Evolutionary conservation across 2,329 filamentous ascomycete species (phyloP).

Genomic region (Scytalidium lignicola): DNA sequence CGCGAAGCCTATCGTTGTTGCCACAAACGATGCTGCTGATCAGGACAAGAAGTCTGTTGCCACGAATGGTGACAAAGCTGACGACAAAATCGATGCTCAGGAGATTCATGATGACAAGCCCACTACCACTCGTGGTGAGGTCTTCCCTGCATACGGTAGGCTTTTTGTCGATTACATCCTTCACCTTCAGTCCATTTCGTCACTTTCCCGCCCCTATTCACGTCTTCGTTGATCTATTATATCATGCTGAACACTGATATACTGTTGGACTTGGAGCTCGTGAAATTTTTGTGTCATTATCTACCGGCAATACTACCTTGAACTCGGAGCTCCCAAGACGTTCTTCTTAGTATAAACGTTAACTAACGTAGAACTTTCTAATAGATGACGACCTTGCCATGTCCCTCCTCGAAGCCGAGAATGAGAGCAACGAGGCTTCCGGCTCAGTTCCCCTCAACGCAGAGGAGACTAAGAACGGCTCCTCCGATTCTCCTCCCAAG

Average conservation of each 20-base stretch:
- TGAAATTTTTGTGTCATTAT: too few relatives aligned
- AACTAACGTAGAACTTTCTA: not conserved
- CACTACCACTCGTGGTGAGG: not conserved
- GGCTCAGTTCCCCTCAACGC: slow-evolving; percentile 60
- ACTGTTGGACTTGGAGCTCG: too few relatives aligned
- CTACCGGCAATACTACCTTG: too few relatives aligned
- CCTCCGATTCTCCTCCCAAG: too few relatives aligned
- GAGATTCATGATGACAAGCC: not conserved
- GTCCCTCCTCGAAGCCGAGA: slow-evolving; percentile 51
- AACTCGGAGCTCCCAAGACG: not conserved
- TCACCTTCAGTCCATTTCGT: too few relatives aligned
- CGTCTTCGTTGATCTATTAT: too few relatives aligned
- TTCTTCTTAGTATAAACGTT: not conserved
- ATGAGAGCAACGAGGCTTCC: slow-evolving; percentile 70
- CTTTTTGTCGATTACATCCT: too few relatives aligned
- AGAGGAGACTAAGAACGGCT: slow-evolving; percentile 71
- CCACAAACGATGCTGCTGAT: not conserved
- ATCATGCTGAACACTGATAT: too few relatives aligned
- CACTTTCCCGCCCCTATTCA: too few relatives aligned
- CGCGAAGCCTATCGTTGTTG: not conserved
- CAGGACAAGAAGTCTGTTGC: not conserved
- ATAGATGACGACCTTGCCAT: slow-evolving; percentile 64
- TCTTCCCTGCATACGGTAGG: not conserved
- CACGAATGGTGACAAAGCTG: not conserved
- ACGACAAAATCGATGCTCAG: not conserved